phyloP scores from a whole-genome alignment of 257 asterid species.

The Solanum medicagineum region DNA sequence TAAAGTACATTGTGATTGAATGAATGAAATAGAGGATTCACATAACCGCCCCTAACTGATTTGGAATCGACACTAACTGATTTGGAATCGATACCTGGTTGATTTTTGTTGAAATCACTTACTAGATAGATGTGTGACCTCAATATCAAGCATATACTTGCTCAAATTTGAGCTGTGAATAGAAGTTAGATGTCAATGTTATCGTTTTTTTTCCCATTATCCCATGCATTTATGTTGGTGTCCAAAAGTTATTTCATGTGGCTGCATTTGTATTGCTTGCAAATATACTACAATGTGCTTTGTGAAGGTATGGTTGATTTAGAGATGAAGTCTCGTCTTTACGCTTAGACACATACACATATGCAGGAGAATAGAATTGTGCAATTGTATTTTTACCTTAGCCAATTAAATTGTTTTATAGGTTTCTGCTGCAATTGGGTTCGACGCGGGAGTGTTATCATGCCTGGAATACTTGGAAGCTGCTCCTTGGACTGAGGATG shows the following conservation, averaged over 20 bases:
- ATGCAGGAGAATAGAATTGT: not conserved
- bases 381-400: not conserved
- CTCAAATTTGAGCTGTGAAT: not conserved
- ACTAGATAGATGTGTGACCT: not conserved
- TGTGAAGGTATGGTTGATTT: not conserved
- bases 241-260: not conserved
- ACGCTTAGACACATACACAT: not conserved
- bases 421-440: conserved; percentile 95
- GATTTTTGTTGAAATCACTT: not conserved
- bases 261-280: not conserved
- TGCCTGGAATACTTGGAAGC: conserved; percentile 96
- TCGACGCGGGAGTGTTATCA: conserved; percentile 79
- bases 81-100: not conserved
- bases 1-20: not conserved
- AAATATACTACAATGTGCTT: not conserved
- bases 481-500: conserved; percentile 98
- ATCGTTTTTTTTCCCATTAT: not conserved
- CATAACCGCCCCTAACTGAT: not conserved
- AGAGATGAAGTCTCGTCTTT: not conserved
- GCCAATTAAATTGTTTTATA: conserved; percentile 6
- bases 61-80: not conserved
- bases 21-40: not conserved
- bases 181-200: not conserved
- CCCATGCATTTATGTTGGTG: not conserved
- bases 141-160: not conserved